These are phyloP conservation scores for Pseudogymnoascus sp. DNA, from an alignment of 2,329 filamentous ascomycete genomes.

Conservation along the genomic window DNA sequence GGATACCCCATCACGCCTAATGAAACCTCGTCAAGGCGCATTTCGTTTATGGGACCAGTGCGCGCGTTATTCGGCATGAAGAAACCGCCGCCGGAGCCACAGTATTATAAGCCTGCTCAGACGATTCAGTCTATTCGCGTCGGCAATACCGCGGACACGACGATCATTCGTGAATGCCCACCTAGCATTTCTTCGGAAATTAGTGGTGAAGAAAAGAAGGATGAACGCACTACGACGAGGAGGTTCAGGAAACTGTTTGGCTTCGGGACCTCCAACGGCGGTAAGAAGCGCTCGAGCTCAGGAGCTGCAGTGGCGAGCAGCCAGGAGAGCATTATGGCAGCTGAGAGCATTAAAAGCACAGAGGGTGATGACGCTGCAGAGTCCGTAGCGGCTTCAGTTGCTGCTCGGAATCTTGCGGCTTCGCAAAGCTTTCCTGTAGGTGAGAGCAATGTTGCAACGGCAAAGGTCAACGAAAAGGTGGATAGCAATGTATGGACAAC, in stretches of 20 bases:
- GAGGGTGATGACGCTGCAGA: not conserved
- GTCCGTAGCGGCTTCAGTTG: not conserved
- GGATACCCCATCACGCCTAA: not conserved
- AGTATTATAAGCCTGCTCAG: not conserved
- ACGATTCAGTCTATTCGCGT: not conserved
- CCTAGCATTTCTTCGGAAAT: no score
- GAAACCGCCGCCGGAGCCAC: not conserved
- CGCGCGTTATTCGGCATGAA: not conserved
- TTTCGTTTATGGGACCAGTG: not conserved
- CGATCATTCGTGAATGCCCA: not conserved
- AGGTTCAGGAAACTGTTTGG: not conserved
- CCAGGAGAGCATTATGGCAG: not conserved
- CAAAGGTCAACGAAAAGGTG: not conserved
- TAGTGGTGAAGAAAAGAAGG: not conserved
- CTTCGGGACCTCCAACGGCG: not conserved
- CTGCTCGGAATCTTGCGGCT: not conserved
- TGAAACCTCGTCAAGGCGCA: not conserved
- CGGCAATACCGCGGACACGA: not conserved
- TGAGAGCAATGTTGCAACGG: not conserved
- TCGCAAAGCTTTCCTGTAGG: not conserved
- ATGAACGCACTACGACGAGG: not conserved
- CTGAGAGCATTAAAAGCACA: not conserved
- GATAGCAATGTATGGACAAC: not conserved
- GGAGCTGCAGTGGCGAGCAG: not conserved
- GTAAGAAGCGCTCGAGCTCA: not conserved